These are phyloP conservation scores for Nidularia pulvinata DNA, from an alignment of 768 basidiomycete genomes.

Conservation along the genomic window DNA sequence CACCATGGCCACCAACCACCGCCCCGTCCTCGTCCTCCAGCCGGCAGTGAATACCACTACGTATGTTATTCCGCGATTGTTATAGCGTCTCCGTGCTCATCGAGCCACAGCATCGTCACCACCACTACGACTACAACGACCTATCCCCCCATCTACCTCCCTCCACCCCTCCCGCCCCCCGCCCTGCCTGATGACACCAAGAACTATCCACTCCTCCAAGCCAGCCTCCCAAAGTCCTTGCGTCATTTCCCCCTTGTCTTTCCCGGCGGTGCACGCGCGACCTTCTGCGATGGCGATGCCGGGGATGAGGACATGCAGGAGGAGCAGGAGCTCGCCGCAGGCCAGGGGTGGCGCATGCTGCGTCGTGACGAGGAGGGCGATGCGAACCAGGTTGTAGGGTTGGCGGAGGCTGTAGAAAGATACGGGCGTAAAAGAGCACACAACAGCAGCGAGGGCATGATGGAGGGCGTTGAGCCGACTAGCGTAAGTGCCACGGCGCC, in stretches of 20 bases:
- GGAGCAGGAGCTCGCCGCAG: slow-evolving; percentile 64
- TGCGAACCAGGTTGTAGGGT: slow-evolving; percentile 52
- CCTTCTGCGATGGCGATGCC: slow-evolving; percentile 70
- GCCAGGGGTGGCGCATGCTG: slow-evolving; percentile 77
- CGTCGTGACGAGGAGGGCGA: slow-evolving; percentile 61
- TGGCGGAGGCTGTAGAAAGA: slow-evolving; percentile 81
- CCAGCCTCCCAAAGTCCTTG: slow-evolving; percentile 70
- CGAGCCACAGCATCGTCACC: slow-evolving; percentile 69
- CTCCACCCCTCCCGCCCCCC: slow-evolving; percentile 64
- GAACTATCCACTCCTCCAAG: slow-evolving; percentile 76
- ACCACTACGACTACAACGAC: slow-evolving; percentile 92
- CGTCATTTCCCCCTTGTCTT: slow-evolving; percentile 79
- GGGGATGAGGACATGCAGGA: slow-evolving; percentile 70
- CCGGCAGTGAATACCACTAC: slow-evolving; percentile 87
- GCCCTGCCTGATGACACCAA: slow-evolving; percentile 76
- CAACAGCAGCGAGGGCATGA: slow-evolving; percentile 44
- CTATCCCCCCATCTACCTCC: slow-evolving; percentile 86
- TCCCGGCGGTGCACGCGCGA: slow-evolving; percentile 79
- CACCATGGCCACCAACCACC: slow-evolving; percentile 58
- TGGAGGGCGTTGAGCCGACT: slow-evolving; percentile 47
- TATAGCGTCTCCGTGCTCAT: slow-evolving; percentile 14
- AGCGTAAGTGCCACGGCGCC: slow-evolving; percentile 50
- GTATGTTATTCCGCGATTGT: slow-evolving; percentile 36
- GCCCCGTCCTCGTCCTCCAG: slow-evolving; percentile 71
- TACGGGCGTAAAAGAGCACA: slow-evolving; percentile 87